Evolutionary conservation across 2,329 filamentous ascomycete species (phyloP).

Genomic region (Alternaria consortialis): DNA sequence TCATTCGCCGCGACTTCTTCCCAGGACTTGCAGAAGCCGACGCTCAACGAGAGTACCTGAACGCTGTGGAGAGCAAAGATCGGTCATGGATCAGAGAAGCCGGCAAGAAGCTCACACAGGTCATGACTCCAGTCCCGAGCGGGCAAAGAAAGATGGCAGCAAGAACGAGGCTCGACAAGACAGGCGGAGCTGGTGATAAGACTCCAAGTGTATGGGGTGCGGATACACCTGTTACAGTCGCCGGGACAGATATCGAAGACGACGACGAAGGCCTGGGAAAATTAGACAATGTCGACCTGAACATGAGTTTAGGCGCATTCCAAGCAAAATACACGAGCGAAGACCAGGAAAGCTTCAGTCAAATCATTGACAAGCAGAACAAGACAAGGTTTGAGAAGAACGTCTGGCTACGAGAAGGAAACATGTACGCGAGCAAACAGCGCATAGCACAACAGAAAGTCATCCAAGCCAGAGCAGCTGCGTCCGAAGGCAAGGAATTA

Average conservation of each 20-base stretch:
- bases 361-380: slow-evolving; percentile 89
- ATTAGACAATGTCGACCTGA: slow-evolving; percentile 70
- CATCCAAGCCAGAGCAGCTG: slow-evolving; percentile 67
- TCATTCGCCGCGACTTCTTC: slow-evolving; percentile 97
- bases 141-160: slow-evolving; percentile 49
- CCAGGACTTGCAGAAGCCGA: slow-evolving; percentile 87
- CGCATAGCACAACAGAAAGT: slow-evolving; percentile 75
- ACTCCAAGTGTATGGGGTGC: slow-evolving; percentile 73
- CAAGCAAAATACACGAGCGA: slow-evolving; percentile 96
- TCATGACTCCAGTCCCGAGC: slow-evolving; percentile 80
- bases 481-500: slow-evolving; percentile 29
- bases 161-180: slow-evolving; percentile 29
- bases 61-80: slow-evolving; percentile 88
- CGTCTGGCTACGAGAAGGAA: slow-evolving; percentile 86
- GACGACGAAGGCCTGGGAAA: slow-evolving; percentile 48
- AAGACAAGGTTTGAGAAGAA: slow-evolving; percentile 84
- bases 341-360: slow-evolving; percentile 97
- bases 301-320: slow-evolving; percentile 83
- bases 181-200: slow-evolving; percentile 46
- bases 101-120: slow-evolving; percentile 67
- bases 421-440: slow-evolving; percentile 76
- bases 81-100: slow-evolving; percentile 86
- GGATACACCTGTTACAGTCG: slow-evolving; percentile 75
- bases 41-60: slow-evolving; percentile 89
- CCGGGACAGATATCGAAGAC: slow-evolving; percentile 47